These are phyloP conservation scores for Claviceps sp. DNA, from an alignment of 2,329 filamentous ascomycete genomes.

Conservation along the genomic window DNA sequence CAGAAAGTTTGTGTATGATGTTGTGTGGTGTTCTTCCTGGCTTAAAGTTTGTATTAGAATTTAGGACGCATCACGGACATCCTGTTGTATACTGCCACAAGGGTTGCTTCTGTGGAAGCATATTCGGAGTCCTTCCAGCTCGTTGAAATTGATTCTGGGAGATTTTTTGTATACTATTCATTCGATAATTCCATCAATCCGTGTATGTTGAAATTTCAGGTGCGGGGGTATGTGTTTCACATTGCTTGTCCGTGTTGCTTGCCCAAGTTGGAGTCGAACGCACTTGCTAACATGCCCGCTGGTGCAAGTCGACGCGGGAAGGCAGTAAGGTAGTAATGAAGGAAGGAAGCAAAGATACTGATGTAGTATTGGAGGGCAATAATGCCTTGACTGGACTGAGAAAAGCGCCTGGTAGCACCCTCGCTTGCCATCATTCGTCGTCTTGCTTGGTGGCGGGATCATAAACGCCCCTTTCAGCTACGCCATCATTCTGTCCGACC, in stretches of 20 bases:
- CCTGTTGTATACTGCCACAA: too few relatives aligned
- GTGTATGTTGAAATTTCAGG: background rate
- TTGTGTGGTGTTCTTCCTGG: background rate
- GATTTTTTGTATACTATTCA: conserved; percentile 17
- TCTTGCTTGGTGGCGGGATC: background rate
- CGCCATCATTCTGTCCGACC: background rate
- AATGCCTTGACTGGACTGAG: too few relatives aligned
- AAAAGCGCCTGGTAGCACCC: too few relatives aligned
- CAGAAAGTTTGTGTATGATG: conserved; percentile 13
- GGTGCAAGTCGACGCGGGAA: too few relatives aligned
- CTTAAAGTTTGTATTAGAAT: too few relatives aligned
- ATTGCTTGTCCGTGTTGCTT: too few relatives aligned
- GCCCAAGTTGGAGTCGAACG: background rate
- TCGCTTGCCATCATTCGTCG: too few relatives aligned
- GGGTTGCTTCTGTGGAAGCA: background rate
- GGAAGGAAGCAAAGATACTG: background rate
- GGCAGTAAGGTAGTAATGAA: background rate
- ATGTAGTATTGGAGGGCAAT: too few relatives aligned
- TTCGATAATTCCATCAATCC: conserved; percentile 17
- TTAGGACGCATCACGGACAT: too few relatives aligned
- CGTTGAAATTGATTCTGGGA: conserved; percentile 7
- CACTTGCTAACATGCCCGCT: background rate
- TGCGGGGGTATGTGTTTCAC: too few relatives aligned
- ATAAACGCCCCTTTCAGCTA: background rate
- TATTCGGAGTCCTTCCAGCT: too few relatives aligned